Base-by-base conservation (phyloP, 306 rosid species). In the Astragalus membranaceus region DNA sequence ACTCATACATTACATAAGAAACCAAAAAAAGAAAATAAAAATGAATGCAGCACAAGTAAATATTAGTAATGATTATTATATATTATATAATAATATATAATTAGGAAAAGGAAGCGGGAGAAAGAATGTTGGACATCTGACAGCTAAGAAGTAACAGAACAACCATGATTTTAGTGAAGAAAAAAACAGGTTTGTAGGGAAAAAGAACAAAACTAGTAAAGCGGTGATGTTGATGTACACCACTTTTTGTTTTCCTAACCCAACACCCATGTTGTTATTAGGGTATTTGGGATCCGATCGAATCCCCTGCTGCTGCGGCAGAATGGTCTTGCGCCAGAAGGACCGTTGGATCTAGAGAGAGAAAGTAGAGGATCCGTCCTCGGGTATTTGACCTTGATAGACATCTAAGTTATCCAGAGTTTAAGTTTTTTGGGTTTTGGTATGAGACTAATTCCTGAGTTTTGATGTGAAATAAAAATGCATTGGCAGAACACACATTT, bases 141-240 rank as follows among this genome's bases (percentile, higher is more conserved):
- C 92, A 92, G 95, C 88, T 92, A 83, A 85, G 88, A 69, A 76
- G 81, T 67, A 72, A 80, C 84, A 78, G 89, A 76, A 49, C 41
- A 74, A 81, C 69, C 84, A 91, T 92, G 87, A 88, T 91, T 85
- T 79, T 79, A 87, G 87, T 73, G 89, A 80, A 86, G 91, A 91
- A 87, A 83, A 83, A 83, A 83, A 79, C 65, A 39, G 70, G 77
- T 65, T 73, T 71, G 82, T 61, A 52, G 70, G 72, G 57, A 55
- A 80, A 80, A 52, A 75, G 70, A 67, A 62, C 35, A 59, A 47
- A 64, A 72, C 60, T 60, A 73, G 72, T 44, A 84, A 80, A 82
- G 83, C 7, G 54, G 65, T 80, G 88, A 80, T 81, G 78, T 5
- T 58, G 33, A 29, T 58, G 65, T 78, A 84, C 84, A 82, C 87